Evolutionary conservation across 2,329 filamentous ascomycete genomes (phyloP), one percentile per base, ranked within the genome.

Genomic region (Fusarium sororula): DNA sequence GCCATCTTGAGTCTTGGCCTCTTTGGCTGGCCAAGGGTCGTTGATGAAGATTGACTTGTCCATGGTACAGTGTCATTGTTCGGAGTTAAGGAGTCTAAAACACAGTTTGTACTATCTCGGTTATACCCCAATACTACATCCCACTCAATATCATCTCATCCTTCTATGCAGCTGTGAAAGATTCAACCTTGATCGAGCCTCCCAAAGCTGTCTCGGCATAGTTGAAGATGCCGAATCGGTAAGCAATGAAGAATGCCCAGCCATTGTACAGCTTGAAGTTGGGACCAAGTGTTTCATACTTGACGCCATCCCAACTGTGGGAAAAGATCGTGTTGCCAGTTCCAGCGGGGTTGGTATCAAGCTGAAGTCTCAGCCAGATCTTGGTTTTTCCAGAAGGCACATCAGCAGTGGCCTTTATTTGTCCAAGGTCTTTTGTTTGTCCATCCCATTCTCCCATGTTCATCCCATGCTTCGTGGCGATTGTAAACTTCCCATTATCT

Each of bases 201-300:
- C 85, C 85, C 10, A 86, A 72, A 0, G 74, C 77, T 44, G 79
- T 81, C 7, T 86, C 87, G 0, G 85, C 86, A 78, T 81, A 86
- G 72, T 87, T 88, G 70, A 88, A 88, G 22, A 87, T 84, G 0
- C 83, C 86, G 70, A 80, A 88, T 1, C 86, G 80, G 66, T 87
- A 87, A 0, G 85, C 86, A 66, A 85, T 83, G 57, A 87, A 88
- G 75, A 83, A 87, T 8, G 80, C 71, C 85, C 85, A 88, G 14
- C 82, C 80, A 20, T 75, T 84, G 66, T 80, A 82, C 70, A 88
- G 70, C 10, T 78, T 75, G 15, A 82, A 84, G 2, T 79, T 72
- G 0, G 71, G 13, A 78, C 86, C 42, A 82, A 78, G 20, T 61
- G 68, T 15, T 69, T 78, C 56, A 30, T 63, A 75, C 24, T 63